Evolutionary conservation across 192 early-diverging fungal species (phyloP).

Genomic region (Podila epigama): DNA sequence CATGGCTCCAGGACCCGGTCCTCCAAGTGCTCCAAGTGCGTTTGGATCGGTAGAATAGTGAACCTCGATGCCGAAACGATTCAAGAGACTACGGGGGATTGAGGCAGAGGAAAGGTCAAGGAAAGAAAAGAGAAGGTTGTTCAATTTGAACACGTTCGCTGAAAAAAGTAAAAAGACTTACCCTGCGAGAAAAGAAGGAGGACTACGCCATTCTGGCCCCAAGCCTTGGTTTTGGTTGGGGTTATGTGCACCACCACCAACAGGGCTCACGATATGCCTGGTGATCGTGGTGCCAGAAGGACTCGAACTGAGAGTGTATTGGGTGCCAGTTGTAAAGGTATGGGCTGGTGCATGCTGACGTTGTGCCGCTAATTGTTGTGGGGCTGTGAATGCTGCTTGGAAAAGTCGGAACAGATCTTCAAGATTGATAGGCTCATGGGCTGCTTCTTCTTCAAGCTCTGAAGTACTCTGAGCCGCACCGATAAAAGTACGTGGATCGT

Average conservation of each 20-base stretch:
- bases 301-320: conserved; percentile 16
- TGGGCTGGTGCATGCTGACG: conserved; percentile 13
- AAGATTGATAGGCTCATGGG: conserved; percentile 6
- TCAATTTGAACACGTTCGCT: not conserved
- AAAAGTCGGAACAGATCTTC: conserved; percentile 26
- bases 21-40: conserved; percentile 25
- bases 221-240: not conserved
- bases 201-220: conserved; percentile 19
- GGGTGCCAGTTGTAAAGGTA: not conserved
- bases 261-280: not conserved
- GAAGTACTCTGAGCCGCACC: not conserved
- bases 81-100: conserved; percentile 5
- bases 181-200: conserved; percentile 25
- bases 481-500: conserved; percentile 52
- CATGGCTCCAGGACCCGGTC: conserved; percentile 11
- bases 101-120: not conserved
- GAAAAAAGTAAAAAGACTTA: not conserved
- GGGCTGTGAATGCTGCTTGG: conserved; percentile 7
- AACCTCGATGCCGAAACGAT: conserved; percentile 25
- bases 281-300: conserved; percentile 1
- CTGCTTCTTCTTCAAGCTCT: not conserved
- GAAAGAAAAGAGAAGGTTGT: not conserved
- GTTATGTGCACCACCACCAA: not conserved
- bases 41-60: conserved; percentile 28
- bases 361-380: conserved; percentile 3